Conservation (phyloP, 108 stramenopile species). For the Chaetoceros tenuissimus region DNA sequence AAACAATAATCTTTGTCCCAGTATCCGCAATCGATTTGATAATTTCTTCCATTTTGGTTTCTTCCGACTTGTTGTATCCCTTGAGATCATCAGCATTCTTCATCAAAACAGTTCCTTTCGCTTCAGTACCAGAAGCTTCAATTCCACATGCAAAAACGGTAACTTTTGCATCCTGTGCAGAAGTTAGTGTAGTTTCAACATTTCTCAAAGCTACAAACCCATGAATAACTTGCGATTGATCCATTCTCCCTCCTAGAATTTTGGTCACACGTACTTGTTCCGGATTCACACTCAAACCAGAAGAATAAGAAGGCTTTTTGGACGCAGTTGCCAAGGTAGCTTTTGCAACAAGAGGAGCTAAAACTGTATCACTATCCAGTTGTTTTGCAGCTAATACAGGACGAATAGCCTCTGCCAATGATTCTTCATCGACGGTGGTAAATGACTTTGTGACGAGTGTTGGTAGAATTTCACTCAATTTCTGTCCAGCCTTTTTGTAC, state of each 20-base stretch:
- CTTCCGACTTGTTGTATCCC: slow-evolving; percentile 96
- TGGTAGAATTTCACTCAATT: slow-evolving; percentile 61
- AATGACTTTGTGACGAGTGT: slow-evolving; percentile 40
- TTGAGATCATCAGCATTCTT: slow-evolving; percentile 96
- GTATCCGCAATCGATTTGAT: slow-evolving; percentile 90
- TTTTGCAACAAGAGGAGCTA: slow-evolving; percentile 89
- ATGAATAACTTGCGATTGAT: slow-evolving; percentile 71
- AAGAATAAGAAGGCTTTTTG: slow-evolving; percentile 15
- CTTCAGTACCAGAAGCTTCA: slow-evolving; percentile 93
- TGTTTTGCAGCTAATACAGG: slow-evolving; percentile 93
- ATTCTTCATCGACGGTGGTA: slow-evolving; percentile 36
- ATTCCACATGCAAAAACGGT: slow-evolving; percentile 94
- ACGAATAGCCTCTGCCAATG: slow-evolving; percentile 15
- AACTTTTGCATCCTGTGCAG: slow-evolving; percentile 79
- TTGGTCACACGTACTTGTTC: slow-evolving; percentile 95
- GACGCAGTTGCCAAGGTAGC: slow-evolving; percentile 86
- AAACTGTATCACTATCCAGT: slow-evolving; percentile 64
- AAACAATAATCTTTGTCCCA: slow-evolving; percentile 87
- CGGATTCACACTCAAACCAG: slow-evolving; percentile 43
- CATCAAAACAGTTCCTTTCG: slow-evolving; percentile 99
- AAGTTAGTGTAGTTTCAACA: slow-evolving; percentile 69
- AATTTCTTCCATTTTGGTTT: slow-evolving; percentile 95
- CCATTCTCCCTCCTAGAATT: slow-evolving; percentile 84
- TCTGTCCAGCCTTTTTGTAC: slow-evolving; percentile 67
- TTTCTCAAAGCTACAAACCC: slow-evolving; percentile 91